A percentile compares a stretch with the other conserved stretches of the same genome.
These are phyloP conservation scores for Bipolaris victoriae DNA, from an alignment of 2,329 filamentous ascomycete species.

Conservation along the genomic window DNA sequence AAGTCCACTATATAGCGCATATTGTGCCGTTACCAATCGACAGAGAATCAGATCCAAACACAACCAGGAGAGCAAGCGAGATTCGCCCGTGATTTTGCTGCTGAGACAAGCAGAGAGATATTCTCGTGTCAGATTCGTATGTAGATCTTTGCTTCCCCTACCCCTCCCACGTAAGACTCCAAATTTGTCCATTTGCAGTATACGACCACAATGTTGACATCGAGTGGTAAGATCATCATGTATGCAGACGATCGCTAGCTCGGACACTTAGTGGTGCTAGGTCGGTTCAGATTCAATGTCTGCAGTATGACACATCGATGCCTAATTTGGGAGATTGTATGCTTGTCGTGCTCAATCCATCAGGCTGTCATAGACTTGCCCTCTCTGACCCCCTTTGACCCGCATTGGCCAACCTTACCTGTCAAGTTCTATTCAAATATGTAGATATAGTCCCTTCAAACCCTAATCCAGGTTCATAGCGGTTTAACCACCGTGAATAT, in stretches of 20 bases:
- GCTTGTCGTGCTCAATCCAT: no score
- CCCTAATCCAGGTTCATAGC: no score
- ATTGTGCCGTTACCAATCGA: not conserved
- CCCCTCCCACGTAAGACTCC: slow-evolving; percentile 6
- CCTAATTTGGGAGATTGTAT: slow-evolving; percentile 8
- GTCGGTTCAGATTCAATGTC: slow-evolving; percentile 10
- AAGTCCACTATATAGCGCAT: slow-evolving; percentile 13
- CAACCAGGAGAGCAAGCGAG: slow-evolving; percentile 6
- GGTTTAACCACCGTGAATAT: no score
- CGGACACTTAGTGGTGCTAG: slow-evolving; percentile 6
- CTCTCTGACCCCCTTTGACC: no score
- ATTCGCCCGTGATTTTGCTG: not conserved
- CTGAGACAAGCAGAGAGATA: not conserved
- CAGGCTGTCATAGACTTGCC: no score
- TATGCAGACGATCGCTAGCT: slow-evolving; percentile 11
- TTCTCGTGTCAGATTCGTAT: slow-evolving; percentile 7
- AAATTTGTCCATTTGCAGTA: not conserved
- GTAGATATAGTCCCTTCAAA: no score
- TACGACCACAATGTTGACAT: not conserved
- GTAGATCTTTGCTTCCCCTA: slow-evolving; percentile 14
- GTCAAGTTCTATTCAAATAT: no score
- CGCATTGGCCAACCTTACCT: no score
- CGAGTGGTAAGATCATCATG: slow-evolving; percentile 5
- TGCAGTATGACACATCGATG: slow-evolving; percentile 12
- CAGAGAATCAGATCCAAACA: slow-evolving; percentile 8